phyloP scores from a whole-genome alignment of 2,329 filamentous ascomycete genomes.

The Pezicula neosporulosa region DNA sequence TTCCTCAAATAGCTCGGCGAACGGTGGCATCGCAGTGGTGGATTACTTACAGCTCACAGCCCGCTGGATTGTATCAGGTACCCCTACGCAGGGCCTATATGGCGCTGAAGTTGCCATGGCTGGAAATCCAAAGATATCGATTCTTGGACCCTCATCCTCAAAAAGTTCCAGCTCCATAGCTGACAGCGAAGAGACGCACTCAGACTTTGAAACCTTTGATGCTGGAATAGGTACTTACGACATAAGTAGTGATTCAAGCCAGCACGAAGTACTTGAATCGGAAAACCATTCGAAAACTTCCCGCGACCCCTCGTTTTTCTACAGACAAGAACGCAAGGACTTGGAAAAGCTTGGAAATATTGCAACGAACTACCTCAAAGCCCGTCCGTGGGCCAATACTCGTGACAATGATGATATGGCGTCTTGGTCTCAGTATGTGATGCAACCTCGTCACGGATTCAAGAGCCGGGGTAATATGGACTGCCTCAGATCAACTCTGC shows the following conservation, averaged over 20 bases:
- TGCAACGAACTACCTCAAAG: conserved; percentile 67
- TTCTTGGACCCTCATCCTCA: not conserved
- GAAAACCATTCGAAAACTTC: conserved; percentile 21
- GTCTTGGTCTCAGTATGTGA: conserved; percentile 72
- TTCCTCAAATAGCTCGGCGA: conserved; percentile 50
- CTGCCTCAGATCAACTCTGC: conserved; percentile 67
- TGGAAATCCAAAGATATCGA: not conserved
- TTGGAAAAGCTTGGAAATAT: conserved; percentile 64
- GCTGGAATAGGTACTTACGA: too few relatives aligned
- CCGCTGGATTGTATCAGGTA: conserved; percentile 88
- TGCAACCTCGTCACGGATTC: conserved; percentile 49
- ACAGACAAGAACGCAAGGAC: conserved; percentile 56
- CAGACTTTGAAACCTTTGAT: too few relatives aligned
- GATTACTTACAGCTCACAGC: conserved; percentile 61
- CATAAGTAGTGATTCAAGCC: too few relatives aligned
- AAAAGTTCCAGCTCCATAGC: not conserved
- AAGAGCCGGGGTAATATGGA: conserved; percentile 54
- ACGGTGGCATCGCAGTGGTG: conserved; percentile 48
- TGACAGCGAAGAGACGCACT: not conserved
- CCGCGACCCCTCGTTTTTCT: conserved; percentile 32
- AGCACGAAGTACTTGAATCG: too few relatives aligned
- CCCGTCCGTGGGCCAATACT: conserved; percentile 74
- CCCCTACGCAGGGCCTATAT: conserved; percentile 79
- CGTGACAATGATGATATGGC: conserved; percentile 51
- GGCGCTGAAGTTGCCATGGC: conserved; percentile 54